Percentiles rank a stretch among this genome's conserved stretches.
Evolutionary conservation across 2,329 filamentous ascomycete genomes (phyloP).

Genomic region (Colletotrichum salicis): DNA sequence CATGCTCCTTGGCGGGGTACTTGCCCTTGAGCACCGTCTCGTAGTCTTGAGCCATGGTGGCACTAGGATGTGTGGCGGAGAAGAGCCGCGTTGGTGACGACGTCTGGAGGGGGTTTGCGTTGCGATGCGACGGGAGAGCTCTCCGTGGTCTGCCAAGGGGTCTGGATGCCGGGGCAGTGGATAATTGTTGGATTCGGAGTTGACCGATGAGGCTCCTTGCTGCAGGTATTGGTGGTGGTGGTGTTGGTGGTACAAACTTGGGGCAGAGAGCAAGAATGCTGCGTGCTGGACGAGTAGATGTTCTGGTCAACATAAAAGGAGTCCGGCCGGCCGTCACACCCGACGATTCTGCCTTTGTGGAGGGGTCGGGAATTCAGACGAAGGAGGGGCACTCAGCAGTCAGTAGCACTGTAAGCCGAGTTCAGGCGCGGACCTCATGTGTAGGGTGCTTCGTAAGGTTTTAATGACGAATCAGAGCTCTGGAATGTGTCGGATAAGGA

Average conservation of each 20-base stretch:
- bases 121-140: not conserved
- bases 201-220: not conserved
- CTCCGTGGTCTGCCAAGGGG: slow-evolving; percentile 3
- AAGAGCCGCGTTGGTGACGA: slow-evolving; percentile 3
- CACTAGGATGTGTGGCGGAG: slow-evolving; percentile 1
- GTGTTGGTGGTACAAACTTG: not conserved
- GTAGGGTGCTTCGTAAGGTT: no score
- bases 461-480: slow-evolving; percentile 19
- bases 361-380: slow-evolving; percentile 17
- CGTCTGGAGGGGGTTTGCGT: not conserved
- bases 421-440: not conserved
- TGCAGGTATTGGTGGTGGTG: not conserved
- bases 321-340: not conserved
- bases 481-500: slow-evolving; percentile 21
- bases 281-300: slow-evolving; percentile 15
- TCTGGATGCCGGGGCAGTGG: slow-evolving; percentile 8
- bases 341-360: not conserved
- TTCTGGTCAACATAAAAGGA: slow-evolving; percentile 29
- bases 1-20: slow-evolving; percentile 89
- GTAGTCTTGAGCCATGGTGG: slow-evolving; percentile 47
- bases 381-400: slow-evolving; percentile 27
- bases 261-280: not conserved
- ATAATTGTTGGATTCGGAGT: not conserved
- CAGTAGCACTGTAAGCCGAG: slow-evolving; percentile 26
- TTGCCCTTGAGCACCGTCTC: slow-evolving; percentile 68